Base-by-base conservation (phyloP, 2,329 filamentous ascomycete species). In the Nectriaceae sp. region DNA sequence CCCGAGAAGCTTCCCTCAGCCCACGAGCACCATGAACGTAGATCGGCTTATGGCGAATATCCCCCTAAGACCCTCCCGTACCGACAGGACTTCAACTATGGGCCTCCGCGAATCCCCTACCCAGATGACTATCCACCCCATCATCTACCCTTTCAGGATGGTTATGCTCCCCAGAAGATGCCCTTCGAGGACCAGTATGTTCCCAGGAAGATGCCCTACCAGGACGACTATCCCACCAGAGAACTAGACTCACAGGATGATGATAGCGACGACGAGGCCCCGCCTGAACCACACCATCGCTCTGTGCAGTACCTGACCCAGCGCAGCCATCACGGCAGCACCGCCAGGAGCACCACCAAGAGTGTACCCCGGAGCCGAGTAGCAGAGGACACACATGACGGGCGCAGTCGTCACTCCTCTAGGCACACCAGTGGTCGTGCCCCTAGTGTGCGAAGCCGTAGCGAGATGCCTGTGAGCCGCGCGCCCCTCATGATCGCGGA, bases 401-500 rank as follows among this genome's bases (percentile, higher is more conserved):
- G 47, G 21, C 66, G 71, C 11, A 73, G 74, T 49, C 72, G 72
- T 8, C 66, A 69, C 40, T 66, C 69, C 2, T 69, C 70, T 11
- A 70, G 70, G 13, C 67, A 70, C 35, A 70, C 13, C 38, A 36
- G 29, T 8, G 20, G 55, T 18, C 61, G 52, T 18, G 49, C 57
- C 13, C 62, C 69, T 20, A 64, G 61, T 5, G 50, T 60, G 4
- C 72, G 74, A 21, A 66, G 72, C 18, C 69, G 71, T 42, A 79
- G 76, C 60, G 72, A 76, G 48, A 65, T 64, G 3, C 60, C 67
- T 4, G 59, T 65, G 4, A 55, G 61, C 21, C 65, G 70, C 5
- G 56, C 63, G 8, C 70, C 74, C 0, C 64, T 75, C 8, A 66
- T 74, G 56, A 58, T 75, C 45, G 64, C 63, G 11, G 73, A 78